Evolutionary conservation across 2,329 filamentous ascomycete species (phyloP), one percentile per base, ranked within the genome.

Genomic region (Colletotrichum musicola): DNA sequence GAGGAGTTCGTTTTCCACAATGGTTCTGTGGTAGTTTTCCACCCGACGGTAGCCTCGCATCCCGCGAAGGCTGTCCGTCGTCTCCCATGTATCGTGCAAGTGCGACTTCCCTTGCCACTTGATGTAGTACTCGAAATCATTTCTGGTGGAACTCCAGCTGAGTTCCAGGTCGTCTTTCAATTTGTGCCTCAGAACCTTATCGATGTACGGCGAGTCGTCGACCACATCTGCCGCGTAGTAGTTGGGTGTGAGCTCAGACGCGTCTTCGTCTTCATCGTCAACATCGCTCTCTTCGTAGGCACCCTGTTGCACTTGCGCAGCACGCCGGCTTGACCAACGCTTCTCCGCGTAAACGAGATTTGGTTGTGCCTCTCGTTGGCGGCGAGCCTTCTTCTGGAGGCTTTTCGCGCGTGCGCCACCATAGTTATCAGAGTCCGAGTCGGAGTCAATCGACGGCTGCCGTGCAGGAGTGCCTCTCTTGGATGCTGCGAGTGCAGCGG

Each of bases 71-170:
- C 85, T 88, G 63, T 93, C 90, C 68, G 91, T 91, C 0, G 90
- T 91, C 80, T 98, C 95, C 95, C 96, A 99, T 0, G 94, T 97
- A 64, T 97, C 93, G 82, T 99, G 96, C 74, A 97, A 91, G 78
- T 99, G 94, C 12, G 96, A 97, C 80, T 94, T 93, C 73, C 92
- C 93, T 80, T 98, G 93, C 96, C 97, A 99, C 83, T 99, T 99
- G 80, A 99, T 94, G 80, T 91, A 88, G 74, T 86, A 99, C 76
- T 98, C 94, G 74, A 96, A 98, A 76, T 98, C 93, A 61, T 94
- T 89, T 73, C 87, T 85, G 25, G 80, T 84, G 2, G 85, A 78
- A 55, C 93, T 90, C 63, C 84, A 83, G 14, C 85, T 81, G 65
- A 89, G 79, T 70, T 88, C 88, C 54, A 87, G 81, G 16, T 87